A percentile compares a stretch with the other conserved stretches of the same genome.
Evolutionary conservation across 1,284 basidiomycete species (phyloP).

Genomic region (Pseudozyma tsukubaensis): DNA sequence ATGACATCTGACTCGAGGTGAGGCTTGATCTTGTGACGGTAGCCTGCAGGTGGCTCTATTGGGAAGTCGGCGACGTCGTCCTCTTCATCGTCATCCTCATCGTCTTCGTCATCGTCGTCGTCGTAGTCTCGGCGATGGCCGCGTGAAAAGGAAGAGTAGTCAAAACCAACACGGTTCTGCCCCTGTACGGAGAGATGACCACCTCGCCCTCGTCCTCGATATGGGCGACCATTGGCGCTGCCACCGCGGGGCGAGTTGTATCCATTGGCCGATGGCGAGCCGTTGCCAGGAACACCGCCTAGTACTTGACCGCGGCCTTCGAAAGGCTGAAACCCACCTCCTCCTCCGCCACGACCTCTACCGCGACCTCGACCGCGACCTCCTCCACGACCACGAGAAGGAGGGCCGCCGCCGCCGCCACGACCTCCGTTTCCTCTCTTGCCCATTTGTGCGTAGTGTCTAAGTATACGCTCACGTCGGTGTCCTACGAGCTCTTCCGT

Average conservation of each 20-base stretch:
- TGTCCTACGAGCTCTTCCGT: too few species aligned
- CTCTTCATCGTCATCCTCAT: conserved; percentile 17
- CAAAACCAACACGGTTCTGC: conserved; percentile 50
- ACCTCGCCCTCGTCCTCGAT: conserved; percentile 38
- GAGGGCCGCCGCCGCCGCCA: conserved; percentile 15
- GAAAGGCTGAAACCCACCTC: conserved; percentile 34
- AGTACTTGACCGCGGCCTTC: conserved; percentile 23
- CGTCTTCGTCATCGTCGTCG: conserved; percentile 13
- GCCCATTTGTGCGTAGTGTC: conserved; percentile 17
- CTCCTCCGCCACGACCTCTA: conserved; percentile 13
- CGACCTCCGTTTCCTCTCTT: conserved; percentile 36
- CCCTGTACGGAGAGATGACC: conserved; percentile 40
- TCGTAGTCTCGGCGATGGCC: conserved; percentile 15
- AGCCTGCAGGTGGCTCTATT: conserved; percentile 36
- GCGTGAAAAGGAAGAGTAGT: conserved; percentile 39
- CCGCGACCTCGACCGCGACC: conserved; percentile 26
- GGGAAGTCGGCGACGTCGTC: conserved; percentile 24
- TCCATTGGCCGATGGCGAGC: conserved; percentile 18
- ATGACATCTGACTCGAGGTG: conserved; percentile 28
- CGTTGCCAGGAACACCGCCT: conserved; percentile 10
- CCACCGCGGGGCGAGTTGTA: conserved; percentile 38
- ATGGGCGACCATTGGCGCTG: conserved; percentile 15
- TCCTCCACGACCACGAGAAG: conserved; percentile 10
- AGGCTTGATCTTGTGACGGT: conserved; percentile 43
- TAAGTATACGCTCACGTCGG: too few species aligned